Percentiles rank a stretch among this genome's conserved stretches.
These are phyloP conservation scores for Dacryopinax primogenitus DNA, from an alignment of 768 basidiomycete genomes.

Conservation along the genomic window DNA sequence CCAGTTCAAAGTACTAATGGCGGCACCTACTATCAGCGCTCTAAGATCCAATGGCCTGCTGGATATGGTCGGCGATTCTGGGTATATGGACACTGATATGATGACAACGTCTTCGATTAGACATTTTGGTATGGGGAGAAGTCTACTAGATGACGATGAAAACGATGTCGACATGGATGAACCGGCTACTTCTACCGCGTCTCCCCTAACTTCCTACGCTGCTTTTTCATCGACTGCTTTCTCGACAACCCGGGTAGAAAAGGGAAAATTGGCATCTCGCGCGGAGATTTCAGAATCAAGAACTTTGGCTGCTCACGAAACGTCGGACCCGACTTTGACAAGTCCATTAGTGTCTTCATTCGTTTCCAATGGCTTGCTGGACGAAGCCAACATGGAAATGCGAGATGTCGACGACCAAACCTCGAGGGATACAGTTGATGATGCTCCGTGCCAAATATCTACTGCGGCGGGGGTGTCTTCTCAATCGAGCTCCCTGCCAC, in stretches of 20 bases:
- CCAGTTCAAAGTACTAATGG: background rate
- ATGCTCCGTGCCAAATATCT: no score
- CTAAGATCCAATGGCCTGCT: constrained; percentile 7
- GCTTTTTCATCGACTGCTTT: background rate
- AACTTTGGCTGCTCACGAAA: no score
- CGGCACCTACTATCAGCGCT: background rate
- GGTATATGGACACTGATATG: background rate
- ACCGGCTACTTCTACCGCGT: background rate
- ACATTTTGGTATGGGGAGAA: background rate
- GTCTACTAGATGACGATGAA: background rate
- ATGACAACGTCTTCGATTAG: background rate
- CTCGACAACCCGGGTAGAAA: background rate
- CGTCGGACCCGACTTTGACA: background rate
- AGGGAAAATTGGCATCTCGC: background rate
- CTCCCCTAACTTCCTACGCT: background rate
- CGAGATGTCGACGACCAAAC: background rate
- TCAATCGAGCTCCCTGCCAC: background rate
- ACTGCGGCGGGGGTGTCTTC: no score
- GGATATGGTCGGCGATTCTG: background rate
- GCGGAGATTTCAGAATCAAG: no score
- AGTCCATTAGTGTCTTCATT: background rate
- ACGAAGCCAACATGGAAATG: background rate
- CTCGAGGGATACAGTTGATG: no score
- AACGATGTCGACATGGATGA: background rate
- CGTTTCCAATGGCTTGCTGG: constrained; percentile 9